Evolutionary conservation across 2,329 filamentous ascomycete genomes (phyloP), one percentile per base, ranked within the genome.

Genomic region (Scleromitrula shiraiana): DNA sequence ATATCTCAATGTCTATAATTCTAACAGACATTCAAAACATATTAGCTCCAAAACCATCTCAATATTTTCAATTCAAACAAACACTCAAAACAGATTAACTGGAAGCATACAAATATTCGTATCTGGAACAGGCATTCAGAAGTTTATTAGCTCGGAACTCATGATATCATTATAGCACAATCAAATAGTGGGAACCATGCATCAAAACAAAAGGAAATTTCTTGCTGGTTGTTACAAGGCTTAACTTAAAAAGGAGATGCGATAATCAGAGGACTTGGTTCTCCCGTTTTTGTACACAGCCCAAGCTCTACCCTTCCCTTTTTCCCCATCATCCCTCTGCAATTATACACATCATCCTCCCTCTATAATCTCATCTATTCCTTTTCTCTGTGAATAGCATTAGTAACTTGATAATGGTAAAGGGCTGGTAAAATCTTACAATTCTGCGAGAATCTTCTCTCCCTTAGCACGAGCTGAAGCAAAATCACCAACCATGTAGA

Each of bases 371-470:
- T 32, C 19, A 26, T 42, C 32, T 54, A 53, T 42, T 55, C 43
- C 45, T 56, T 56, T 44, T 56, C 53, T 27, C 41, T 45, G 12
- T 23, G 35, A 30, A 22, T 12, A 5, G 26, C n/a, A 17, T 50
- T 40, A 46, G 29, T 14, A 20, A 19, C 12, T n/a, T 15, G 7
- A 10, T 6, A 33, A 8, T n/a, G 36, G 9, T n/a, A 22, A 2
- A 24, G 10, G n/a, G 14, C 3, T 9, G 10, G 4, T 12, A 22
- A 33, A 22, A 17, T 42, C 51, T 54, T 54, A 53, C 43, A 97
- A 79, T 65, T 97, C 93, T 64, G 93, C 90, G 69, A 98, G 77
- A 79, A 98, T 97, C 89, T 97, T 95, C 83, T 96, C 90, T 77
- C 91, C 93, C 88, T 98, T 98, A 67, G 78, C 82, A 69, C 86